Evolutionary conservation across 345 rosid species (phyloP).

Genomic region (Passiflora organensis): DNA sequence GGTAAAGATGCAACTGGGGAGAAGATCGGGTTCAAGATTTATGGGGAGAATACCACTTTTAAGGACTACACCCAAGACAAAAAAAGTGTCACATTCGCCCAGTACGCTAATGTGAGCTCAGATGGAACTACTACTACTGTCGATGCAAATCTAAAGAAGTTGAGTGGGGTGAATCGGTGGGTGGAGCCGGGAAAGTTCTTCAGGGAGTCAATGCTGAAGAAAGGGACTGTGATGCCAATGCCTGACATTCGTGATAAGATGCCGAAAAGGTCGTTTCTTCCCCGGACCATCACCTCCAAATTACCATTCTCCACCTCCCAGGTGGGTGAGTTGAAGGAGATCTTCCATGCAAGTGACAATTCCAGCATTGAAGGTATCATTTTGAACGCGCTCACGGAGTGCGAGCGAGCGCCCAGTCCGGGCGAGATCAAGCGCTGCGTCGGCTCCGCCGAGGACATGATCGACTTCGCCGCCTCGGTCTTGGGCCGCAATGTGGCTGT

Average conservation of each 20-base stretch:
- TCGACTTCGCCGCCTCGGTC: constrained; percentile 59
- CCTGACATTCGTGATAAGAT: constrained; percentile 83
- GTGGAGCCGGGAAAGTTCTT: constrained; percentile 83
- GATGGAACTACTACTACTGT: too few species aligned
- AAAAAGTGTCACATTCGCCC: constrained; percentile 10
- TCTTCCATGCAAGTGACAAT: constrained; percentile 49
- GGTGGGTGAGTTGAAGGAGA: constrained; percentile 20
- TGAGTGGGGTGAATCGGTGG: constrained; percentile 50
- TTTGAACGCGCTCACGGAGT: constrained; percentile 36
- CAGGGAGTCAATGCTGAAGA: constrained; percentile 55
- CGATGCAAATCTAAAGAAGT: constrained; percentile 7
- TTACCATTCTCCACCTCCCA: constrained; percentile 53
- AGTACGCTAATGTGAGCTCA: constrained; percentile 11
- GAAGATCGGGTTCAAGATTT: constrained; percentile 20
- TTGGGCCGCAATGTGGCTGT: constrained; percentile 46
- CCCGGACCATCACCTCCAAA: constrained; percentile 55
- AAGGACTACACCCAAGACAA: constrained; percentile 29
- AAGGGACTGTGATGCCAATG: constrained; percentile 67
- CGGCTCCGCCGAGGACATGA: constrained; percentile 73
- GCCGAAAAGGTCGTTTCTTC: constrained; percentile 88
- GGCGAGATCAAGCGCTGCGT: constrained; percentile 78
- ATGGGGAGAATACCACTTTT: constrained; percentile 24
- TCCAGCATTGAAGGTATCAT: constrained; percentile 50
- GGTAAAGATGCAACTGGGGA: constrained; percentile 13
- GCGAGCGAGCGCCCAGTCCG: constrained; percentile 49